phyloP scores from a whole-genome alignment of 257 asterid genomes.

The Ajuga chamaepitys region DNA sequence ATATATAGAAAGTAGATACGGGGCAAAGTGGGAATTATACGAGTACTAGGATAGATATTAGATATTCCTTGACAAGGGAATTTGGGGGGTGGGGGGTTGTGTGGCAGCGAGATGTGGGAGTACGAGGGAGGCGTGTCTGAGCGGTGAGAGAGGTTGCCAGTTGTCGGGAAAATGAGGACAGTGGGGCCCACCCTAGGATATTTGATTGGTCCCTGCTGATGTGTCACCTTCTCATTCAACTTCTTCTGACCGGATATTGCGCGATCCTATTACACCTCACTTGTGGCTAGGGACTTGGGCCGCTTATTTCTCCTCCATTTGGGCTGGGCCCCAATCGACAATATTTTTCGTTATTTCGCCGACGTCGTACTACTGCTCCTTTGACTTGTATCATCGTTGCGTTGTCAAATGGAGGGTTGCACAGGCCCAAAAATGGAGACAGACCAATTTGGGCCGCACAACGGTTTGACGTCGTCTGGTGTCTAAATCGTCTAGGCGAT shows the following conservation, averaged over 20 bases:
- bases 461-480: too few species aligned
- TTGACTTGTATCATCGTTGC: too few species aligned
- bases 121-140: slow-evolving; percentile 12
- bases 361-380: too few species aligned
- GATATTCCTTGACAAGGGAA: slow-evolving; percentile 11
- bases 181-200: slow-evolving; percentile 15
- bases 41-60: slow-evolving; percentile 2
- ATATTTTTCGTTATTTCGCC: background rate
- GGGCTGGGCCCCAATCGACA: background rate
- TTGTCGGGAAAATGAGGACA: slow-evolving; percentile 6
- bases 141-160: slow-evolving; percentile 25
- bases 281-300: background rate
- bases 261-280: slow-evolving; percentile 6
- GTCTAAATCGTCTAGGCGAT: too few species aligned
- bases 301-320: background rate
- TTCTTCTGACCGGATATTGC: slow-evolving; percentile 14
- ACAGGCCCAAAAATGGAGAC: too few species aligned
- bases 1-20: too few species aligned
- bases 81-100: background rate
- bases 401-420: too few species aligned
- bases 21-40: background rate
- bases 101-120: slow-evolving; percentile 26
- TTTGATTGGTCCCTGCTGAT: slow-evolving; percentile 21
- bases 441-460: too few species aligned
- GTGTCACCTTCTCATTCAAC: slow-evolving; percentile 27